These are phyloP conservation scores for Aspergillus pseudoviridinutans DNA, from an alignment of 2,329 filamentous ascomycete species.

Conservation along the genomic window DNA sequence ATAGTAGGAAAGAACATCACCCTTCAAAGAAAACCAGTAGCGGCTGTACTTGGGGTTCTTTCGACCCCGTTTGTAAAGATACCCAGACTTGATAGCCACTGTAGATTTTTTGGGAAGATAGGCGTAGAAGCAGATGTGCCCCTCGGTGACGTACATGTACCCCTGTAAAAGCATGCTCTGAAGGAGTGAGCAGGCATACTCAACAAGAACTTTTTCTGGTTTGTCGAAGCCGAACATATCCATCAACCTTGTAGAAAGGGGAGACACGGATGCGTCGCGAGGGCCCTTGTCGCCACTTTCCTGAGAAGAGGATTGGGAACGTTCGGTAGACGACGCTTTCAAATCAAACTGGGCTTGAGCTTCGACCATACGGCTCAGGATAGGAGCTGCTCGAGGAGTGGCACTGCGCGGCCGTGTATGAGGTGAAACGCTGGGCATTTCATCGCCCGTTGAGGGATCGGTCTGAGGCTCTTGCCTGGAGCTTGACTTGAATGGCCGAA, in stretches of 20 bases:
- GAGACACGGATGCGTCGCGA: conserved; percentile 46
- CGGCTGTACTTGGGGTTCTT: conserved; percentile 82
- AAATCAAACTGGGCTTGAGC: conserved; percentile 59
- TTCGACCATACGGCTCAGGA: conserved; percentile 75
- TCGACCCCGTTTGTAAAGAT: conserved; percentile 81
- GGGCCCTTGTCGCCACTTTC: conserved; percentile 49
- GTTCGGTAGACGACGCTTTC: conserved; percentile 15
- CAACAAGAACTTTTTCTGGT: conserved; percentile 79
- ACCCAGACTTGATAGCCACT: conserved; percentile 77
- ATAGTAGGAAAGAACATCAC: conserved; percentile 88
- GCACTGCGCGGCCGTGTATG: conserved; percentile 28
- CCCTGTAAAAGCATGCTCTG: conserved; percentile 90
- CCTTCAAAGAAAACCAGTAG: conserved; percentile 91
- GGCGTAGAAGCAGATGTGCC: conserved; percentile 94
- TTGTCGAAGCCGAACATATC: conserved; percentile 81
- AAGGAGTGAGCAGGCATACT: conserved; percentile 90
- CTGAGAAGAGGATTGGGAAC: conserved; percentile 16
- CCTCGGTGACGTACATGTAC: conserved; percentile 90
- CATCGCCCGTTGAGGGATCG: conserved; percentile 13
- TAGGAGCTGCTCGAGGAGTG: conserved; percentile 57
- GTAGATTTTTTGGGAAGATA: conserved; percentile 91
- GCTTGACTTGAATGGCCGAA: conserved; percentile 59
- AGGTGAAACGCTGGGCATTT: conserved; percentile 13
- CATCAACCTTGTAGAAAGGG: conserved; percentile 67
- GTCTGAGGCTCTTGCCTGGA: conserved; percentile 24